Percentiles rank a stretch among this genome's conserved stretches.
phyloP scores from a whole-genome alignment of 805 yeast genomes.

The Metschnikowia santaceciliae region DNA sequence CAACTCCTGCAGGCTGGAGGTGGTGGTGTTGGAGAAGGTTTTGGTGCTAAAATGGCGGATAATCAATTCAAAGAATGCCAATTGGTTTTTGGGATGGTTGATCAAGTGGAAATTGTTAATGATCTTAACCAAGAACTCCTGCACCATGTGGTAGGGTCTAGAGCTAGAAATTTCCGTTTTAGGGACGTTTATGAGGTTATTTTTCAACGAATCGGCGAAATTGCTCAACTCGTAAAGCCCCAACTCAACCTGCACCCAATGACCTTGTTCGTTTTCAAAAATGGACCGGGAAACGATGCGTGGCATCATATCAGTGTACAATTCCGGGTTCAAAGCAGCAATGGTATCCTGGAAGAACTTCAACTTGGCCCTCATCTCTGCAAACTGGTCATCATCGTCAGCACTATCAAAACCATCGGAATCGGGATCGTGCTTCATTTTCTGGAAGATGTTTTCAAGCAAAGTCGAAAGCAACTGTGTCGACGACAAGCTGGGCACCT shows the following conservation, averaged over 20 bases:
- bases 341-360: constrained; percentile 83
- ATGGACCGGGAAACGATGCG: constrained; percentile 45
- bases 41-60: constrained; percentile 68
- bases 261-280: constrained; percentile 11
- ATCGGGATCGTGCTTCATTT: constrained; percentile 79
- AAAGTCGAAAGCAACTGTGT: constrained; percentile 57
- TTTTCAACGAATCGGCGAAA: constrained; percentile 75
- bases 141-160: constrained; percentile 59
- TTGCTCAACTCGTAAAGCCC: constrained; percentile 80
- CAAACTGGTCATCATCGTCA: constrained; percentile 59
- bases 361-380: constrained; percentile 70
- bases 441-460: constrained; percentile 65
- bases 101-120: constrained; percentile 38
- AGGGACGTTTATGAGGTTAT: constrained; percentile 67
- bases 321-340: constrained; percentile 49
- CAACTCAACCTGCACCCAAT: constrained; percentile 62
- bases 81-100: constrained; percentile 78
- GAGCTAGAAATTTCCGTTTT: constrained; percentile 62
- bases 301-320: constrained; percentile 59
- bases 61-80: constrained; percentile 78
- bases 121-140: constrained; percentile 56
- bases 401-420: constrained; percentile 47
- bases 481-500: constrained; percentile 34
- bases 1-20: constrained; percentile 46
- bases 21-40: constrained; percentile 33